Conservation (phyloP, 1,284 basidiomycete species). For the Tilletia setariae region DNA sequence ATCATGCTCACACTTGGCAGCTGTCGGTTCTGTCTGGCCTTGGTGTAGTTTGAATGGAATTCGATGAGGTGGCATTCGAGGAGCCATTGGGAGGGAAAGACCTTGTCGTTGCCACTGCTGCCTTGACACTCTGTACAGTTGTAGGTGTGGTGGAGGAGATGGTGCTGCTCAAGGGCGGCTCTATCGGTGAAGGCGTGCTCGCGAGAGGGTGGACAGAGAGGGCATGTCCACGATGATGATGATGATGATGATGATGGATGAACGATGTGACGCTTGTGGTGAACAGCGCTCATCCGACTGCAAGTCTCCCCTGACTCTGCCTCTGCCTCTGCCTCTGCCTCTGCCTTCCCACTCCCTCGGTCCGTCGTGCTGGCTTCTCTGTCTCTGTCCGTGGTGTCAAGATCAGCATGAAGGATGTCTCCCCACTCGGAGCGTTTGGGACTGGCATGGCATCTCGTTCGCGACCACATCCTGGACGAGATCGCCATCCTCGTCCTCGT, state of each 20-base stretch:
- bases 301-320: too few species aligned
- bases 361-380: too few species aligned
- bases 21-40: background rate
- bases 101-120: background rate
- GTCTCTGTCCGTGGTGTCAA: too few species aligned
- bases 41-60: background rate
- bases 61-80: conserved; percentile 3
- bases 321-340: too few species aligned
- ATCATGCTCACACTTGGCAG: conserved; percentile 6
- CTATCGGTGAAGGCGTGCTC: background rate
- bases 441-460: too few species aligned
- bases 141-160: background rate
- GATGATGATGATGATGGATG: too few species aligned
- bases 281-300: too few species aligned
- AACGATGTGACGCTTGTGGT: too few species aligned
- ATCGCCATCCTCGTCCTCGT: background rate
- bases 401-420: too few species aligned
- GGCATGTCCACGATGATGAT: background rate
- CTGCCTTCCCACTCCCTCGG: too few species aligned
- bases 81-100: conserved; percentile 4
- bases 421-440: background rate
- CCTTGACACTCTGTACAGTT: background rate
- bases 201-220: background rate
- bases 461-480: background rate
- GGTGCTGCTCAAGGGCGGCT: background rate